Evolutionary conservation across 495 filamentous ascomycete genomes (phyloP), one percentile per base, ranked within the genome.

Genomic region (Lasiosphaeria hispida): DNA sequence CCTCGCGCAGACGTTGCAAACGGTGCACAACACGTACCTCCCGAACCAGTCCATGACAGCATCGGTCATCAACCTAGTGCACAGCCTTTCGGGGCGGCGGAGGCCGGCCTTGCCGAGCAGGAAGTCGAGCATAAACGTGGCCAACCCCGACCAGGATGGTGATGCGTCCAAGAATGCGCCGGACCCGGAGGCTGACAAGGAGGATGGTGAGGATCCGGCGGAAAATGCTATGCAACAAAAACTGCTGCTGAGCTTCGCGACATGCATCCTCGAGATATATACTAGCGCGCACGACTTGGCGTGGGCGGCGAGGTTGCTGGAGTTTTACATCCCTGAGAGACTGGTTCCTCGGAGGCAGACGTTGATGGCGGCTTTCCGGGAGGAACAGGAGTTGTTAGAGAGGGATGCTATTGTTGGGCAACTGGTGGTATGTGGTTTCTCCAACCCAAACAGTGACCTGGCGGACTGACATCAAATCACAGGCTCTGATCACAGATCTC

Each of bases 231-330:
- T 95, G 54, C 84, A 88, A 64, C 72, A 73, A 39, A 87, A 82
- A 54, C 79, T 96, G 33, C 72, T 97, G 54, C 89, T 96, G 62
- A 89, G 91, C 45, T 96, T 96, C 63, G 73, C 94, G 19, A 87
- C 92, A 0, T 92, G 94, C 67, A 71, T 96, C 13, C 67, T 96
- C 14, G 94, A 96, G 67, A 83, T 85, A 7, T 97, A 93, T 61
- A 75, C 92, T 15, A 81, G 77, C 66, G 82, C 68, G 57, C 85
- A 83, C 71, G 84, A 76, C 53, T 82, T 65, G 86, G 89, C 64
- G 65, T 96, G 81, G 90, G 81, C 89, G 14, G 81, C 84, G n/a
- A 77, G 91, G 54, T 74, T 93, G 64, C 82, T 87, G 55, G 90
- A 96, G 69, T 83, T 85, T 45, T 75, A 86, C 52, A 74, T 87